A percentile compares a stretch with the other conserved stretches of the same genome.
Evolutionary conservation across 257 asterid genomes (phyloP).

Genomic region (Fraxinus americana): DNA sequence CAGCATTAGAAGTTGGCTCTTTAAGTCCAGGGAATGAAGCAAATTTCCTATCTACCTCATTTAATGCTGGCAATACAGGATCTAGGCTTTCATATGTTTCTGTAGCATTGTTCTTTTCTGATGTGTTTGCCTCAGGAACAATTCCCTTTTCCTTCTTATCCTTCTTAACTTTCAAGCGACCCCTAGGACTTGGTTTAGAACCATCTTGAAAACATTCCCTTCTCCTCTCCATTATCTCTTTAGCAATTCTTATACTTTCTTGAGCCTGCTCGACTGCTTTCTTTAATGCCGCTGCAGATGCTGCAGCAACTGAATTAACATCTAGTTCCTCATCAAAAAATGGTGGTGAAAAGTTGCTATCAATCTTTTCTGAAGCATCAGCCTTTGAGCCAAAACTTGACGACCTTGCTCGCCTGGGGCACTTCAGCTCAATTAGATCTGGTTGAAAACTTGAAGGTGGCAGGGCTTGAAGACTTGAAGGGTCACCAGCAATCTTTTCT

Average conservation of each 20-base stretch:
- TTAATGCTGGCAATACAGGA: slow-evolving; percentile 26
- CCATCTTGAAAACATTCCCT: slow-evolving; percentile 42
- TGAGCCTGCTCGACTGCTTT: slow-evolving; percentile 88
- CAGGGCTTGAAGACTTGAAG: slow-evolving; percentile 37
- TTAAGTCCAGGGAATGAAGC: slow-evolving; percentile 31
- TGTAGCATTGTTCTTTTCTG: slow-evolving; percentile 31
- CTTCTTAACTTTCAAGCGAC: slow-evolving; percentile 39
- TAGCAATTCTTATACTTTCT: slow-evolving; percentile 84
- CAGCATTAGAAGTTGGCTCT: slow-evolving; percentile 29
- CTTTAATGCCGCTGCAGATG: slow-evolving; percentile 76
- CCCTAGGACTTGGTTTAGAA: slow-evolving; percentile 38
- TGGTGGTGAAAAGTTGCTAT: slow-evolving; percentile 40
- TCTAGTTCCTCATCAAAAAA: slow-evolving; percentile 75
- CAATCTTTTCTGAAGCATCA: slow-evolving; percentile 42
- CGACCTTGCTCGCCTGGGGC: slow-evolving; percentile 32
- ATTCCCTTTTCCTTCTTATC: slow-evolving; percentile 32
- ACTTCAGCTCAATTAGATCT: slow-evolving; percentile 36
- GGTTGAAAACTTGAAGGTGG: slow-evolving; percentile 36
- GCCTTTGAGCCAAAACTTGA: slow-evolving; percentile 39
- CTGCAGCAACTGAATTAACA: slow-evolving; percentile 78
- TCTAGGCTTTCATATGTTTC: slow-evolving; percentile 35
- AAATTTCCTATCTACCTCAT: slow-evolving; percentile 37
- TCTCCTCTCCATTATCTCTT: slow-evolving; percentile 77
- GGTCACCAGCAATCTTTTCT: slow-evolving; percentile 38
- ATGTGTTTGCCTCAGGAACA: slow-evolving; percentile 36